Evolutionary conservation across 2,329 filamentous ascomycete genomes (phyloP).

Genomic region (Cytospora leucostoma): DNA sequence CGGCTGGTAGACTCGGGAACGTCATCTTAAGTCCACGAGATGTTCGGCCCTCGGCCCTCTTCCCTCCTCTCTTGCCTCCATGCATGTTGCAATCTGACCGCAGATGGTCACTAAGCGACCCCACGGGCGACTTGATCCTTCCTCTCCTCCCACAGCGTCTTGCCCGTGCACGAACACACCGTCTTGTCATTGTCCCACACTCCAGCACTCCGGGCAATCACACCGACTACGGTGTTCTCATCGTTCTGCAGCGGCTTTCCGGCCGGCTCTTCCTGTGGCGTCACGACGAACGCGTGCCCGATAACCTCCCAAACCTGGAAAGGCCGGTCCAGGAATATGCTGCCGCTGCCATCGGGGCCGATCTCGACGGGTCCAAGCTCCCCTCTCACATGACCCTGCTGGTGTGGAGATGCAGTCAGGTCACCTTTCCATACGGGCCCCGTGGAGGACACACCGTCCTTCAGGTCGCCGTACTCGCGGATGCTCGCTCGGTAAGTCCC

Average conservation of each 20-base stretch:
- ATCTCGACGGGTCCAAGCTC: slow-evolving; percentile 76
- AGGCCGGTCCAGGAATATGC: slow-evolving; percentile 76
- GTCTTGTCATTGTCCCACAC: slow-evolving; percentile 99
- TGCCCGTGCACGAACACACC: slow-evolving; percentile 95
- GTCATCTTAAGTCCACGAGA: background rate
- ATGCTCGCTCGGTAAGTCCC: slow-evolving; percentile 85
- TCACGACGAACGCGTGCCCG: slow-evolving; percentile 86
- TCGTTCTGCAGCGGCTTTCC: slow-evolving; percentile 70
- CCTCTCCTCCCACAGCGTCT: slow-evolving; percentile 97
- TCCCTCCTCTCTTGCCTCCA: slow-evolving; percentile 32
- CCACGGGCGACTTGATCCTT: slow-evolving; percentile 68
- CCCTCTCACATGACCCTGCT: slow-evolving; percentile 55
- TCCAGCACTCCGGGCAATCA: slow-evolving; percentile 94
- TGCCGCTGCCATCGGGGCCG: slow-evolving; percentile 72
- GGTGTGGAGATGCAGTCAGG: slow-evolving; percentile 42
- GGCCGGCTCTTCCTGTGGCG: slow-evolving; percentile 59
- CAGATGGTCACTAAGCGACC: too few species aligned
- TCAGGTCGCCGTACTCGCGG: slow-evolving; percentile 84
- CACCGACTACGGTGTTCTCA: slow-evolving; percentile 82
- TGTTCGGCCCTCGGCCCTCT: background rate
- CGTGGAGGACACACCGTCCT: slow-evolving; percentile 76
- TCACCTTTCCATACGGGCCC: slow-evolving; percentile 74
- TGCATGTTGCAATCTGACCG: too few species aligned
- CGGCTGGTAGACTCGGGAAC: background rate
- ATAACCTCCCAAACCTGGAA: slow-evolving; percentile 96